phyloP scores from a whole-genome alignment of 805 yeast genomes.

The Candida vartiovaarae region DNA sequence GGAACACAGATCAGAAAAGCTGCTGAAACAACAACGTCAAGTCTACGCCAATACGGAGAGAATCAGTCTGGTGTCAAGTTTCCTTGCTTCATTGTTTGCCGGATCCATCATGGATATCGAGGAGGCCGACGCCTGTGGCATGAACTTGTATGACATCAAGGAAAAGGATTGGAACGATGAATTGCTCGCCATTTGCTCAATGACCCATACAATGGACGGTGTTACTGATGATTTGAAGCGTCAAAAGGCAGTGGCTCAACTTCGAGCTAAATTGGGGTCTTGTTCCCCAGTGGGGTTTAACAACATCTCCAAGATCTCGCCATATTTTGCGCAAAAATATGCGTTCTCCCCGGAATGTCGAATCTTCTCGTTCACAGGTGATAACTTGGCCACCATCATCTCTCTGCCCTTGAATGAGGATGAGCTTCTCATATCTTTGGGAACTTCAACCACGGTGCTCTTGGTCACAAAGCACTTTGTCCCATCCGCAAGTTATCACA shows the following conservation, averaged over 20 bases:
- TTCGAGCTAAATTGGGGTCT: slow-evolving; percentile 46
- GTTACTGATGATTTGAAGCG: slow-evolving; percentile 7
- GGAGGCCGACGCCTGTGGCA: slow-evolving; percentile 87
- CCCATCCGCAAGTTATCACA: slow-evolving; percentile 77
- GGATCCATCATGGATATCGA: slow-evolving; percentile 64
- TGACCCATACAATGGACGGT: slow-evolving; percentile 25
- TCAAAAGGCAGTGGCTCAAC: slow-evolving; percentile 20
- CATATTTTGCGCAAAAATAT: slow-evolving; percentile 57
- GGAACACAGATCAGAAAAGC: slow-evolving; percentile 86
- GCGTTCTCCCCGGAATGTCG: slow-evolving; percentile 53
- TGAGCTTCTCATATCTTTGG: slow-evolving; percentile 76
- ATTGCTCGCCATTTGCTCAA: slow-evolving; percentile 38
- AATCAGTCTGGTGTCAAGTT: slow-evolving; percentile 73
- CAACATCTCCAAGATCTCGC: slow-evolving; percentile 44
- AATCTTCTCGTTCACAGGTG: slow-evolving; percentile 81
- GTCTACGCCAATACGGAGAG: slow-evolving; percentile 49
- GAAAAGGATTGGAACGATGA: slow-evolving; percentile 47
- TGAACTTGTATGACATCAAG: slow-evolving; percentile 77
- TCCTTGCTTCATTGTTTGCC: slow-evolving; percentile 62
- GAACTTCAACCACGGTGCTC: slow-evolving; percentile 87
- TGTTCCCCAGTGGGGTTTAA: slow-evolving; percentile 43
- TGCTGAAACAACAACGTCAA: slow-evolving; percentile 45
- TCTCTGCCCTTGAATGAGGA: slow-evolving; percentile 71
- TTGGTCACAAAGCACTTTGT: slow-evolving; percentile 70
- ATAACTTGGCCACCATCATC: slow-evolving; percentile 81